Evolutionary conservation across 371 early-diverging fungal genomes (phyloP), one percentile per base, ranked within the genome.

Genomic region (Mucor velutinosus): DNA sequence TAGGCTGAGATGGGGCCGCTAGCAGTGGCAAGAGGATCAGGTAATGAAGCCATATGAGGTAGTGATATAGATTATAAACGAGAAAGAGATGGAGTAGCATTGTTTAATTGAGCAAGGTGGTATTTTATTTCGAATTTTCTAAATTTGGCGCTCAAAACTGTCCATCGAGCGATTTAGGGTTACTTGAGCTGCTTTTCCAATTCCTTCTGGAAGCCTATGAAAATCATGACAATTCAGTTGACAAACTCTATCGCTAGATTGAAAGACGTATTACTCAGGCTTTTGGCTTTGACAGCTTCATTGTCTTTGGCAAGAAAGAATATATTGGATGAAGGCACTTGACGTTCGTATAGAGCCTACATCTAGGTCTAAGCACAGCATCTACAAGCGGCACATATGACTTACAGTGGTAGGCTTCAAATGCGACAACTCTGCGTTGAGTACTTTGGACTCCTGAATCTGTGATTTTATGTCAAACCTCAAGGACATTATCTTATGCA

Each of bases 1-100:
- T 83, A 83, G 33, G 81, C 83, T 15, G 79, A 71, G 67, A 77
- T 79, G 45, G 77, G 76, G 0, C 68, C 78, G 70, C 76, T 77
- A 62, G 76, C 76, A 19, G 74, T 72, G 29, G 76, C 76, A 67
- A 83, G 71, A 45, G 83, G 79, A 60, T 83, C 83, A 35, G 74
- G 65, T 43, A 65, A 51, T 49, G 51, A 32, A 23, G 62, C 62
- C 62, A 62, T 62, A 10, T 29, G 47, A 55, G 53, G 0, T 3
- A 11, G 27, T 11, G 23, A 14, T 25, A 0, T 30, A 0, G 17
- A 27, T 8, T 49, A 60, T 1, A 30, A 45, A 43, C 8, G 25
- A 39, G 15, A 58, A 37, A 19, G 21, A 37, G 27, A 25, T 14
- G 23, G 14, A 43, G 15, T 17, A n/a, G 43, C n/a, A 43, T 43